A percentile compares a stretch with the other conserved stretches of the same genome.
These are phyloP conservation scores for Delitschia confertaspora DNA, from an alignment of 495 filamentous ascomycete genomes.

Conservation along the genomic window DNA sequence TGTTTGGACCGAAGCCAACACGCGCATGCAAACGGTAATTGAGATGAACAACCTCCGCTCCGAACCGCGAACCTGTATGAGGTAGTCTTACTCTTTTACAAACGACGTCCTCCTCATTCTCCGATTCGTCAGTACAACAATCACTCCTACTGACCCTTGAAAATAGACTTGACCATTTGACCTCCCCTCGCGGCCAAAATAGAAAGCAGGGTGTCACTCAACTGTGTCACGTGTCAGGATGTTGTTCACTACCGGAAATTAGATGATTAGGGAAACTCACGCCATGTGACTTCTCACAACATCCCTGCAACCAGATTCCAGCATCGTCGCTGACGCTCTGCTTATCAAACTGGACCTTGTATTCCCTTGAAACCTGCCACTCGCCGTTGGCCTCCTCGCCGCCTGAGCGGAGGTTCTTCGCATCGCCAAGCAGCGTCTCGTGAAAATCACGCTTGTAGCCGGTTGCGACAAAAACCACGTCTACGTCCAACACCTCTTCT, in stretches of 20 bases:
- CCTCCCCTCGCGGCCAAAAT: slow-evolving; percentile 67
- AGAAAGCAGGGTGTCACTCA: slow-evolving; percentile 73
- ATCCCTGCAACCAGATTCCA: slow-evolving; percentile 90
- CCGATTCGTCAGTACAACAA: slow-evolving; percentile 7
- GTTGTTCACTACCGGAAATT: slow-evolving; percentile 5
- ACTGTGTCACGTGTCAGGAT: slow-evolving; percentile 31
- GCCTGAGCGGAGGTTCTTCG: slow-evolving; percentile 53
- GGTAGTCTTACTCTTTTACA: no score
- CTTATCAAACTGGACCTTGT: slow-evolving; percentile 58
- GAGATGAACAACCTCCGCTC: no score
- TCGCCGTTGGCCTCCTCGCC: slow-evolving; percentile 31
- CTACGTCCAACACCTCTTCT: slow-evolving; percentile 57
- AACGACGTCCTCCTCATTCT: slow-evolving; percentile 12
- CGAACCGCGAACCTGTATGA: no score
- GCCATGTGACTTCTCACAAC: slow-evolving; percentile 85
- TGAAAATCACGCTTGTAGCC: slow-evolving; percentile 77
- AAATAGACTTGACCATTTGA: slow-evolving; percentile 70
- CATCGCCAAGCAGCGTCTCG: slow-evolving; percentile 60
- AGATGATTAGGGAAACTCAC: slow-evolving; percentile 42
- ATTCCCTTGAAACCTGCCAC: slow-evolving; percentile 53
- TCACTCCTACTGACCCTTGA: slow-evolving; percentile 36
- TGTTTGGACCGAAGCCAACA: no score
- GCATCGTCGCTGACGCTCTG: slow-evolving; percentile 52
- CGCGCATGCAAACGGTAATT: no score
- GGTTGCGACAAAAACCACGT: slow-evolving; percentile 77